phyloP scores from a whole-genome alignment of 305 asterid genomes.

The Plantago coronopus region DNA sequence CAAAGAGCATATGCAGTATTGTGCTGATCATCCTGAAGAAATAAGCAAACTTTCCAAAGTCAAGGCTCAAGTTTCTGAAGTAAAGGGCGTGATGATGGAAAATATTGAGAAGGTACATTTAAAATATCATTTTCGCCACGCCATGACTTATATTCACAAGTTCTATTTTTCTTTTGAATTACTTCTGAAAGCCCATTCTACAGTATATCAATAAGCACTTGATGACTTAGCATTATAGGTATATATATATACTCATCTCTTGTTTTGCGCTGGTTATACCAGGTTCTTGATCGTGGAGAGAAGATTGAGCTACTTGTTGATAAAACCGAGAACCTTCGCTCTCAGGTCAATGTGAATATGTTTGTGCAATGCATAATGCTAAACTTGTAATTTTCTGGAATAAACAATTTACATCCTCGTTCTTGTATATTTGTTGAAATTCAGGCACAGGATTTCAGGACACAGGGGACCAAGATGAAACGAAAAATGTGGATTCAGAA shows the following conservation, averaged over 20 bases:
- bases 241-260: not conserved
- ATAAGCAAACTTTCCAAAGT: conserved; percentile 52
- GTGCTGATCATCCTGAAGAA: conserved; percentile 60
- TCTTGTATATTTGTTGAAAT: conserved; percentile 3
- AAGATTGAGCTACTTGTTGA: conserved; percentile 55
- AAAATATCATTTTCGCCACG: too few species aligned
- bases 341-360: conserved; percentile 40
- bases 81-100: conserved; percentile 67
- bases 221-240: too few species aligned
- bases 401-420: not conserved
- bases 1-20: conserved; percentile 61
- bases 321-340: conserved; percentile 58
- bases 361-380: too few species aligned
- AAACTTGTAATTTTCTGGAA: too few species aligned
- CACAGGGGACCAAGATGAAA: conserved; percentile 65
- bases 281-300: conserved; percentile 76
- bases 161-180: not conserved
- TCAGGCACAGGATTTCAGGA: conserved; percentile 81
- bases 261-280: conserved; percentile 2
- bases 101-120: conserved; percentile 60
- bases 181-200: not conserved
- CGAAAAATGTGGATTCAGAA: conserved; percentile 77
- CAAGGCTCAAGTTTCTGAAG: conserved; percentile 62
- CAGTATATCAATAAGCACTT: not conserved
- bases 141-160: too few species aligned